Conservation (phyloP, 2,329 filamentous ascomycete species). For the Aspergillus chevalieri region DNA sequence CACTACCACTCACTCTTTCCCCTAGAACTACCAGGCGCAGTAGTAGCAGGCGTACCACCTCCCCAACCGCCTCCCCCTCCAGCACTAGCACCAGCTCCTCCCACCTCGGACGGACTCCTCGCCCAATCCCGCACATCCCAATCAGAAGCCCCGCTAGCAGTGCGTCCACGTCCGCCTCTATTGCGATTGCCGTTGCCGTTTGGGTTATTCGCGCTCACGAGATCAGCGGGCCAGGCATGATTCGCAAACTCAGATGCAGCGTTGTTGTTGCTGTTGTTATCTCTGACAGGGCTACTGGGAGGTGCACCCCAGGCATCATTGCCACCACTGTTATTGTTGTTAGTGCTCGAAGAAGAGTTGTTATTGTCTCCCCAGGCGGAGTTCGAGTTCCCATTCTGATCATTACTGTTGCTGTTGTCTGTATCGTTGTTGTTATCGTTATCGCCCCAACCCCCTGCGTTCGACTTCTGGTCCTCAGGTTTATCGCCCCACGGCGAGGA, state of each 20-base stretch:
- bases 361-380: neutral
- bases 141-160: neutral
- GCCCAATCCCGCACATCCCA: slow-evolving; percentile 1
- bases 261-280: neutral
- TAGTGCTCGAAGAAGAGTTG: neutral
- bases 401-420: neutral
- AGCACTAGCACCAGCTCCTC: neutral
- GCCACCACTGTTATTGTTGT: neutral
- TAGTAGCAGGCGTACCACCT: neutral
- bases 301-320: neutral
- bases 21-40: neutral
- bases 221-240: neutral
- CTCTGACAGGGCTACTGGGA: neutral
- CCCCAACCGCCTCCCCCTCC: neutral
- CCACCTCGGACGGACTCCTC: neutral
- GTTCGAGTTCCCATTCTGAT: neutral
- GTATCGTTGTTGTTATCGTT: neutral
- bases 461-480: no score
- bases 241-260: neutral
- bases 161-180: neutral
- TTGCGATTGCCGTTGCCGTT: neutral
- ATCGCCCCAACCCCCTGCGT: neutral
- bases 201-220: neutral
- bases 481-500: no score
- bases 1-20: no score